Evolutionary conservation across 2,329 filamentous ascomycete species (phyloP).

Genomic region (Acrocalymma vagum): DNA sequence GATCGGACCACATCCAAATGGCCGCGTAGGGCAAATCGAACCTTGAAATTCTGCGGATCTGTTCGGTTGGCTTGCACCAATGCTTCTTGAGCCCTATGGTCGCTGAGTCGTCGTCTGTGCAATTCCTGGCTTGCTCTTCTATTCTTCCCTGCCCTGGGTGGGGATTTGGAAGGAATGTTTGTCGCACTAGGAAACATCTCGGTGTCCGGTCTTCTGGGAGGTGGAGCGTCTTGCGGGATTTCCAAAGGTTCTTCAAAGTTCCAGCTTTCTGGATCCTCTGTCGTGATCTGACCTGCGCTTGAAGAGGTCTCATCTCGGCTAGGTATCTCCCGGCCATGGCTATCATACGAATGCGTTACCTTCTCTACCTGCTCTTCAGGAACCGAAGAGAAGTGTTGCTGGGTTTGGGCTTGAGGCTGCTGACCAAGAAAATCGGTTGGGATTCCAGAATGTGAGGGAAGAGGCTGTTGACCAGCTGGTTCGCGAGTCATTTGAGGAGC

Average conservation of each 20-base stretch:
- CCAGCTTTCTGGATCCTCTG: conserved; percentile 78
- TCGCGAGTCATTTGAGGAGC: conserved; percentile 56
- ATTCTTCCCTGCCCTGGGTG: conserved; percentile 70
- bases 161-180: conserved; percentile 81
- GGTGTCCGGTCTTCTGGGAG: conserved; percentile 78
- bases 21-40: conserved; percentile 88
- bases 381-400: conserved; percentile 49
- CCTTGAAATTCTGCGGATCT: conserved; percentile 84
- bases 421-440: conserved; percentile 50
- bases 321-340: conserved; percentile 62
- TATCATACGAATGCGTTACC: conserved; percentile 67
- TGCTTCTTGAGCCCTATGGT: conserved; percentile 67
- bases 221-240: conserved; percentile 58
- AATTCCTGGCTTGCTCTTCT: conserved; percentile 79
- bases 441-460: conserved; percentile 43
- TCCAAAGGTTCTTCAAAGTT: conserved; percentile 87
- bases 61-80: conserved; percentile 57
- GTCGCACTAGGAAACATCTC: conserved; percentile 86
- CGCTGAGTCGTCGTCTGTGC: conserved; percentile 64
- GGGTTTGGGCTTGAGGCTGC: conserved; percentile 45
- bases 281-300: conserved; percentile 47
- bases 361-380: conserved; percentile 66
- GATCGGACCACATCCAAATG: conserved; percentile 94
- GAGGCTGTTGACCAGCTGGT: conserved; percentile 51
- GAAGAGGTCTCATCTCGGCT: conserved; percentile 52